Conservation (phyloP, 805 yeast genomes). For the Candida rishiriensis region DNA sequence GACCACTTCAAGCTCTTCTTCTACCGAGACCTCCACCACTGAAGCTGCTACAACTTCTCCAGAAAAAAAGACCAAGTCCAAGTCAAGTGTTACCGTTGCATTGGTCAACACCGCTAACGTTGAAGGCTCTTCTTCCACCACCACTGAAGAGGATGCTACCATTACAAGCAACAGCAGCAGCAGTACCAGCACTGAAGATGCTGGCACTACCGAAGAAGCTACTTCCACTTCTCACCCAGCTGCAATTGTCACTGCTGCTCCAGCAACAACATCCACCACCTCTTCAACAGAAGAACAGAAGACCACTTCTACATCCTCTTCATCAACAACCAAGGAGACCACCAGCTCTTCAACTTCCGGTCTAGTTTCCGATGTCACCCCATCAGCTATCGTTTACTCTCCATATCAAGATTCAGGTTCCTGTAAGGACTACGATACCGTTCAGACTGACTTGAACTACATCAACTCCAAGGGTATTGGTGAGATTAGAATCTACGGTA, state of each 20-base stretch:
- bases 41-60: constrained; percentile 11
- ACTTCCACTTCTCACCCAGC: constrained; percentile 10
- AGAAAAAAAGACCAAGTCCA: too few relatives aligned
- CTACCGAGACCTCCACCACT: constrained; percentile 12
- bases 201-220: constrained; percentile 4
- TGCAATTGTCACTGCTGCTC: constrained; percentile 11
- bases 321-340: constrained; percentile 32
- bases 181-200: not conserved
- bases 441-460: constrained; percentile 51
- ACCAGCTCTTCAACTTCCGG: constrained; percentile 29
- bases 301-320: constrained; percentile 19
- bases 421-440: constrained; percentile 58
- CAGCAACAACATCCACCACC: constrained; percentile 19
- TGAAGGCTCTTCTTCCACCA: not conserved
- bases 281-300: constrained; percentile 22
- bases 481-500: constrained; percentile 75
- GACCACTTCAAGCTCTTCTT: constrained; percentile 4
- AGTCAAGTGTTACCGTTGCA: not conserved
- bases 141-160: not conserved
- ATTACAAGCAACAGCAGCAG: not conserved
- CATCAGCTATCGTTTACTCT: constrained; percentile 64
- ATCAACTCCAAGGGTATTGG: constrained; percentile 60
- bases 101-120: not conserved
- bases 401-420: constrained; percentile 68
- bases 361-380: constrained; percentile 32